Percentiles rank a stretch among this genome's conserved stretches.
Evolutionary conservation across 2,329 filamentous ascomycete species (phyloP).

Genomic region (Trichoderma polysporum): DNA sequence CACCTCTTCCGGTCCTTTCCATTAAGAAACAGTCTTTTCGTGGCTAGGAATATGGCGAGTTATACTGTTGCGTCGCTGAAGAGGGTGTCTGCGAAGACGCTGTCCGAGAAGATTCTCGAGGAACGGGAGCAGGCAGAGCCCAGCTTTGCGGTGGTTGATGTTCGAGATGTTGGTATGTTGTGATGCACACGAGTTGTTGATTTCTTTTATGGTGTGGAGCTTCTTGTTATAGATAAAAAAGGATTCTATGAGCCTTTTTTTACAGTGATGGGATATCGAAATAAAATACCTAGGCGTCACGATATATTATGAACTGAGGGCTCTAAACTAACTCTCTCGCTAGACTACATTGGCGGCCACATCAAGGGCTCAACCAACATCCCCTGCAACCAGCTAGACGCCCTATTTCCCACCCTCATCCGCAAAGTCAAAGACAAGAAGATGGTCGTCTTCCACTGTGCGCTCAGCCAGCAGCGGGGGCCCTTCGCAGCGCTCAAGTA

Average conservation of each 20-base stretch:
- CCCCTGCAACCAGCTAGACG: constrained; percentile 71
- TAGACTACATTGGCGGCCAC: constrained; percentile 88
- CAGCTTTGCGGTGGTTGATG: constrained; percentile 76
- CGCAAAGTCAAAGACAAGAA: constrained; percentile 74
- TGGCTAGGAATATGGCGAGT: constrained; percentile 41
- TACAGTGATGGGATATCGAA: background rate
- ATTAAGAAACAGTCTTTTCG: background rate
- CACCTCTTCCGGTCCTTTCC: background rate
- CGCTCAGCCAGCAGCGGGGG: constrained; percentile 85
- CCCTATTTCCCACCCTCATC: constrained; percentile 77
- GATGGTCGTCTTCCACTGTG: constrained; percentile 91
- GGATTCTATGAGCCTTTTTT: background rate
- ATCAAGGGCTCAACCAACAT: constrained; percentile 76
- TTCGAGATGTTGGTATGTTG: constrained; percentile 72
- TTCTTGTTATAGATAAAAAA: background rate
- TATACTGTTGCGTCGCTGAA: constrained; percentile 58
- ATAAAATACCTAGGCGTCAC: background rate
- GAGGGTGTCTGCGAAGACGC: constrained; percentile 66
- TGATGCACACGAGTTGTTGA: background rate
- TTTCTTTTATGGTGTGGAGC: background rate
- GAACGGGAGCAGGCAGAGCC: constrained; percentile 42
- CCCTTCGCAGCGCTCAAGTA: constrained; percentile 82
- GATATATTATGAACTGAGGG: background rate
- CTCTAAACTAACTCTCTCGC: background rate
- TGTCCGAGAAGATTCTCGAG: constrained; percentile 63